phyloP scores from a whole-genome alignment of 208 protist species.

The Jaenimonas drosophilae region DNA sequence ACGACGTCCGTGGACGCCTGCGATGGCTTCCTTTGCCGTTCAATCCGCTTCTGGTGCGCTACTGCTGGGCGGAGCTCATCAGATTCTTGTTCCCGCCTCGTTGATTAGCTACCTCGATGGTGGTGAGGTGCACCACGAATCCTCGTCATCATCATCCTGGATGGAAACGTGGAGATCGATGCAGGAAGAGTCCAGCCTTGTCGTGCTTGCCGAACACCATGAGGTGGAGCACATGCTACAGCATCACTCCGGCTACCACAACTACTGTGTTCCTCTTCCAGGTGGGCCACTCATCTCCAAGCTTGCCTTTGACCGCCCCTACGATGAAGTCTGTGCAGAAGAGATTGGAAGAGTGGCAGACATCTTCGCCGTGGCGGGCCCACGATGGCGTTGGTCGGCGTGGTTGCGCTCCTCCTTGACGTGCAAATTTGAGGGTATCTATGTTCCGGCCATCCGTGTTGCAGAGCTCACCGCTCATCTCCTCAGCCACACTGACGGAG shows the following conservation, averaged over 20 bases:
- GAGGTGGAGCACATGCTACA: slow-evolving; percentile 9
- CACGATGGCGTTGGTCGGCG: slow-evolving; percentile 28
- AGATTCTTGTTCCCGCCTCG: slow-evolving; percentile 51
- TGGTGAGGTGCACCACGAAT: not conserved
- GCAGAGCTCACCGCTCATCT: slow-evolving; percentile 45
- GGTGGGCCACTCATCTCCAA: slow-evolving; percentile 47
- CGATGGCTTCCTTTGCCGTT: slow-evolving; percentile 5
- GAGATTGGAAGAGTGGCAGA: slow-evolving; percentile 12
- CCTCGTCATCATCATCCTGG: slow-evolving; percentile 5
- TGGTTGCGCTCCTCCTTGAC: slow-evolving; percentile 77
- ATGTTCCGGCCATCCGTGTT: slow-evolving; percentile 57
- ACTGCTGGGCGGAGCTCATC: slow-evolving; percentile 23
- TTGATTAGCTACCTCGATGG: slow-evolving; percentile 26
- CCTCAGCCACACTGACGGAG: slow-evolving; percentile 22
- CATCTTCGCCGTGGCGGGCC: slow-evolving; percentile 3
- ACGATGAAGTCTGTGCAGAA: slow-evolving; percentile 35
- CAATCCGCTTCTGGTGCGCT: slow-evolving; percentile 37
- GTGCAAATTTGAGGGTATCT: slow-evolving; percentile 69
- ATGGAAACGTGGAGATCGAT: slow-evolving; percentile 14
- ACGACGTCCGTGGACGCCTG: not conserved
- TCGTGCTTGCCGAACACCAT: slow-evolving; percentile 9
- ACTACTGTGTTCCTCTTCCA: slow-evolving; percentile 60
- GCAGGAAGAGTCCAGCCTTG: not conserved
- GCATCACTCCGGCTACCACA: slow-evolving; percentile 12
- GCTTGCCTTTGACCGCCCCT: slow-evolving; percentile 31